Conservation (phyloP, 2,329 filamentous ascomycete species). For the Colletotrichum liriopes region DNA sequence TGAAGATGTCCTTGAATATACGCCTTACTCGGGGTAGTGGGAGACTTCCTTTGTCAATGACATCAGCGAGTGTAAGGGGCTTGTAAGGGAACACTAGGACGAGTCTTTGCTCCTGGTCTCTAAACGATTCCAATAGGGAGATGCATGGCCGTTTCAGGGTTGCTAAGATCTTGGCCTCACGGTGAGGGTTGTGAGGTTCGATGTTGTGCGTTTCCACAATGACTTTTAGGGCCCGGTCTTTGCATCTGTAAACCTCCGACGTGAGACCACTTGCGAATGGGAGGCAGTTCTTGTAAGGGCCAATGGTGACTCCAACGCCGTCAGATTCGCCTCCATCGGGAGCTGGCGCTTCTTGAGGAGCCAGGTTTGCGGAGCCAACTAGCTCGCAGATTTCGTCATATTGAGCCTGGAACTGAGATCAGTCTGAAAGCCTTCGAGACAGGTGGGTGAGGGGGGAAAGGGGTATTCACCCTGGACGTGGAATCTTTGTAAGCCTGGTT, state of each 20-base stretch:
- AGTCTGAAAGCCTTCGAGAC: not conserved
- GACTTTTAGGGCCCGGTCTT: conserved; percentile 82
- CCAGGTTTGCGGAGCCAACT: conserved; percentile 41
- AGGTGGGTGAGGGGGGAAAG: not conserved
- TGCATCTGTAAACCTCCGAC: conserved; percentile 85
- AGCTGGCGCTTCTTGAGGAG: conserved; percentile 10
- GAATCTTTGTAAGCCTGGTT: conserved; percentile 42
- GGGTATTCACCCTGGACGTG: conserved; percentile 30
- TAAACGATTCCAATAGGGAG: conserved; percentile 80
- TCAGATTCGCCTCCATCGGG: conserved; percentile 25
- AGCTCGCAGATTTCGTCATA: conserved; percentile 62
- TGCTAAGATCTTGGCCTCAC: conserved; percentile 83
- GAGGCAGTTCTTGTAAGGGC: conserved; percentile 67
- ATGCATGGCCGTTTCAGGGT: conserved; percentile 72
- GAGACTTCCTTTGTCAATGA: conserved; percentile 69
- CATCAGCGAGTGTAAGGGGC: conserved; percentile 78
- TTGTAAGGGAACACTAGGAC: conserved; percentile 91
- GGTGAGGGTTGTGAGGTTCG: conserved; percentile 85
- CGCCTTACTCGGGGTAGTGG: conserved; percentile 51
- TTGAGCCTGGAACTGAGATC: conserved; percentile 28
- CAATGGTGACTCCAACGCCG: conserved; percentile 64
- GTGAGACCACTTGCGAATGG: conserved; percentile 80
- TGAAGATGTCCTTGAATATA: conserved; percentile 78
- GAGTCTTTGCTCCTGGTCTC: conserved; percentile 78
- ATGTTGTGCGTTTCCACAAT: conserved; percentile 81